Percentiles rank a stretch among this genome's conserved stretches.
Evolutionary conservation across 1,139 yeast genomes (phyloP).

Genomic region (Debaryomyces subglobosus): DNA sequence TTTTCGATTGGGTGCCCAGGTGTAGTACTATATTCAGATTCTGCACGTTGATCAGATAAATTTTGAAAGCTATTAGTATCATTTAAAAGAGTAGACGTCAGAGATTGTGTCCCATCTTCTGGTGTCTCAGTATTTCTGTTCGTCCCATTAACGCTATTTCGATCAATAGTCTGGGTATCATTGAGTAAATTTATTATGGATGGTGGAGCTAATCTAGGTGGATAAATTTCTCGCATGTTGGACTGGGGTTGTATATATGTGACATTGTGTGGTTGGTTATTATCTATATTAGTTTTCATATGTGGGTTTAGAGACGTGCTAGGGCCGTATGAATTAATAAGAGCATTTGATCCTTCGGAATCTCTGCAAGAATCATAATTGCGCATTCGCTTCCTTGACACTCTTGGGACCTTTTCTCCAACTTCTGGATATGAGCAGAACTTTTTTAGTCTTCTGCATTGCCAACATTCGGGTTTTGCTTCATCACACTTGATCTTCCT

Average conservation of each 20-base stretch:
- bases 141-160: not conserved
- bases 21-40: not conserved
- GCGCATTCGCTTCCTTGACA: constrained; percentile 21
- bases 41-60: not conserved
- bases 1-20: not conserved
- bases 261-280: not conserved
- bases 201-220: constrained; percentile 14
- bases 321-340: not conserved
- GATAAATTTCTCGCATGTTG: not conserved
- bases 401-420: constrained; percentile 37
- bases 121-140: not conserved
- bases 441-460: constrained; percentile 38
- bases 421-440: constrained; percentile 36
- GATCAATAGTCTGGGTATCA: constrained; percentile 11
- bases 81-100: not conserved
- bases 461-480: constrained; percentile 58
- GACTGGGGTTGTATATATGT: not conserved
- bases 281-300: not conserved
- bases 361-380: not conserved
- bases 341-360: not conserved
- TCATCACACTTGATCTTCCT: constrained; percentile 60
- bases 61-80: not conserved
- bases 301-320: not conserved
- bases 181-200: constrained; percentile 23
- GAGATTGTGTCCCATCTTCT: not conserved